Conservation (phyloP, 768 basidiomycete species). For the Naganishia antarctica region DNA sequence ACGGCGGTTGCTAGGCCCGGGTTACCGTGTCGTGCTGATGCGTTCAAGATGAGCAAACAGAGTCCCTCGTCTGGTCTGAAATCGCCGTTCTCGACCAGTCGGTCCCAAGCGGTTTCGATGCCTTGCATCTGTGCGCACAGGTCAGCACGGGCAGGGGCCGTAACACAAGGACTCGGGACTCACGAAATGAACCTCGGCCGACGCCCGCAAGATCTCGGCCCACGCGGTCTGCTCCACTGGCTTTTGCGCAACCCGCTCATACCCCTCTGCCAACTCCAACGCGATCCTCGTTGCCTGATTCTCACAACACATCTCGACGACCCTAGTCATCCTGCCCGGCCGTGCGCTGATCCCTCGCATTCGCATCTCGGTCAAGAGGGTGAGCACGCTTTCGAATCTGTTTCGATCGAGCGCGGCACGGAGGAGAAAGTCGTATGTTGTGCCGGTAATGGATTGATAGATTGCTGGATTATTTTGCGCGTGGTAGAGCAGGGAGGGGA, state of each 20-base stretch:
- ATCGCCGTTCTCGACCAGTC: slow-evolving; percentile 55
- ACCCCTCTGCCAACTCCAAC: slow-evolving; percentile 63
- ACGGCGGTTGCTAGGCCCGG: slow-evolving; percentile 66
- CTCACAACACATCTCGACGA: slow-evolving; percentile 58
- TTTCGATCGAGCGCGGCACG: slow-evolving; percentile 54
- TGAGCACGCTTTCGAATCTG: slow-evolving; percentile 65
- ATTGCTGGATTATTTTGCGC: slow-evolving; percentile 53
- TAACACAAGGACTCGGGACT: slow-evolving; percentile 45
- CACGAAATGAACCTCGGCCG: slow-evolving; percentile 66
- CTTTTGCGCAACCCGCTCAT: slow-evolving; percentile 58
- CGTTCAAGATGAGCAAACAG: slow-evolving; percentile 64
- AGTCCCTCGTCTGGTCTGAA: slow-evolving; percentile 70
- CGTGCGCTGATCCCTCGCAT: slow-evolving; percentile 55
- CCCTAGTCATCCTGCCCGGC: slow-evolving; percentile 54
- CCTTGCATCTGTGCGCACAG: slow-evolving; percentile 59
- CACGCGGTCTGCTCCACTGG: slow-evolving; percentile 57
- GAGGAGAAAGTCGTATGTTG: slow-evolving; percentile 53
- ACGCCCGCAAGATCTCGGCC: slow-evolving; percentile 63
- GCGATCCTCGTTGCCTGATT: slow-evolving; percentile 63
- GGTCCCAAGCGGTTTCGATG: slow-evolving; percentile 61
- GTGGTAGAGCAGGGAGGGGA: slow-evolving; percentile 55
- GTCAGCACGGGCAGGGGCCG: background rate
- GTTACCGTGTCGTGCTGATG: slow-evolving; percentile 68
- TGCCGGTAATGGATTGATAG: slow-evolving; percentile 50
- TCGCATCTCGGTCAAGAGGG: slow-evolving; percentile 61